Conservation (phyloP, 768 basidiomycete genomes). For the Leccinum boreale region DNA sequence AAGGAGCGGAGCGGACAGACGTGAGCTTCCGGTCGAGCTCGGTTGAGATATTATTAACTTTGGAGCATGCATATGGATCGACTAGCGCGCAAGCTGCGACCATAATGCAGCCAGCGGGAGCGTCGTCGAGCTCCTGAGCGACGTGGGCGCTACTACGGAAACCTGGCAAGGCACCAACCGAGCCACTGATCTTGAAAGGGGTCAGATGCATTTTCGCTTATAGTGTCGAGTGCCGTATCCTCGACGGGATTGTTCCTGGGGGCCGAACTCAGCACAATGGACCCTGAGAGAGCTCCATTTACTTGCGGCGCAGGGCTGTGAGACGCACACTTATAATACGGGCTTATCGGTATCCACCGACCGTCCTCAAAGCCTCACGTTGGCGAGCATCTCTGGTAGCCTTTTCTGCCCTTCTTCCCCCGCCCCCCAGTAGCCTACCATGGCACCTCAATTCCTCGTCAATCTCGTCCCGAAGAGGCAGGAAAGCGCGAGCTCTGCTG, state of each 20-base stretch:
- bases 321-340: slow-evolving; percentile 4
- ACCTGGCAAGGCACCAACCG: neutral
- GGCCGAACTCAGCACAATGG: neutral
- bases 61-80: neutral
- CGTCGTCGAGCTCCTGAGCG: neutral
- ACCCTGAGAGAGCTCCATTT: slow-evolving; percentile 7
- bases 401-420: neutral
- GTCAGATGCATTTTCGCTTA: neutral
- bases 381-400: neutral
- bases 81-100: neutral
- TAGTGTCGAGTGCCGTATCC: slow-evolving; percentile 15
- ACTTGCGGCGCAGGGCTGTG: slow-evolving; percentile 1
- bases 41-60: neutral
- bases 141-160: neutral
- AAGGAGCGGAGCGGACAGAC: neutral
- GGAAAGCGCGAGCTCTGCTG: slow-evolving; percentile 29
- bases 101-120: neutral
- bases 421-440: neutral
- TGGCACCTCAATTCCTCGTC: slow-evolving; percentile 36
- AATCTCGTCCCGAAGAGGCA: slow-evolving; percentile 52
- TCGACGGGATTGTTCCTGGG: slow-evolving; percentile 15
- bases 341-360: neutral
- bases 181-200: neutral
- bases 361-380: neutral
- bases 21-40: neutral